Percentiles rank a stretch among this genome's conserved stretches.
These are phyloP conservation scores for Russula lepida DNA, from an alignment of 768 basidiomycete genomes.

Conservation along the genomic window DNA sequence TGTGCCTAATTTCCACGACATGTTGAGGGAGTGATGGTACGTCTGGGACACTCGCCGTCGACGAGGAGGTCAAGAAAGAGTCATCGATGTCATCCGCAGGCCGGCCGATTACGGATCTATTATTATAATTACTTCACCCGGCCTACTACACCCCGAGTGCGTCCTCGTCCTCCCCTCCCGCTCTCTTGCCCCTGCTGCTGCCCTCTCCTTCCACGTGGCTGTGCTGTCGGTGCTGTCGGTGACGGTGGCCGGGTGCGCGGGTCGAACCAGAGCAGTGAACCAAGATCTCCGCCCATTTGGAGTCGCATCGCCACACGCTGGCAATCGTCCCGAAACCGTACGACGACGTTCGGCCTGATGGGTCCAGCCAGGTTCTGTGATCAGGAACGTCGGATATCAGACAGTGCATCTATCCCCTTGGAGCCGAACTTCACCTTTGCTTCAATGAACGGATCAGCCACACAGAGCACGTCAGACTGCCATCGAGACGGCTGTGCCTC, in stretches of 20 bases:
- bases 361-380: constrained; percentile 23
- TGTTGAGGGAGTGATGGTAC: constrained; percentile 23
- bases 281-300: constrained; percentile 3
- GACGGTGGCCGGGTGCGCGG: constrained; percentile 3
- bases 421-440: constrained; percentile 27
- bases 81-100: background rate
- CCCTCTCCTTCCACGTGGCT: background rate
- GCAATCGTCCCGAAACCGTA: constrained; percentile 19
- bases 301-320: constrained; percentile 19
- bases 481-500: constrained; percentile 5
- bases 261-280: constrained; percentile 8
- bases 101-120: background rate
- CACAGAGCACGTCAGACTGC: constrained; percentile 21
- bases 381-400: background rate
- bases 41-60: background rate
- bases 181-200: background rate
- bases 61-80: constrained; percentile 3
- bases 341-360: constrained; percentile 4
- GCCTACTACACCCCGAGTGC: too few species aligned
- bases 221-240: background rate
- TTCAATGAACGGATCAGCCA: constrained; percentile 37
- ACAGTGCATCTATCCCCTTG: background rate
- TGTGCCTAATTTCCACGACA: constrained; percentile 52
- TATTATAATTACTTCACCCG: too few species aligned
- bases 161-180: background rate